Evolutionary conservation across 2,329 filamentous ascomycete species (phyloP), one percentile per base, ranked within the genome.

Genomic region (Pyrenophora teres): DNA sequence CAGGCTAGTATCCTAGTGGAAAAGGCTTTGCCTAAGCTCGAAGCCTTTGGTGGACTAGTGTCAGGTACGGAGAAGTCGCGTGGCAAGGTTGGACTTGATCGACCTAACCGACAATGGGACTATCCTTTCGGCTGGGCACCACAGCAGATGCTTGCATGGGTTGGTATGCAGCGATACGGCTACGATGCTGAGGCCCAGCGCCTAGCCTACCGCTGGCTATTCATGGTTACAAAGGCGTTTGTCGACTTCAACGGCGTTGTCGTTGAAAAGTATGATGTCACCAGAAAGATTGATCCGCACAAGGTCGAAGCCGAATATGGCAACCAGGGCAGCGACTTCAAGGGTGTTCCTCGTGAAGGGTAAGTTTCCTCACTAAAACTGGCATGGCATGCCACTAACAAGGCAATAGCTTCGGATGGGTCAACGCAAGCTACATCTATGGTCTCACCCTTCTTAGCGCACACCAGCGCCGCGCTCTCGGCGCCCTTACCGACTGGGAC

Each of bases 241-340:
- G 92, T 97, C 54, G 93, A 99, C 74, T 97, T 93, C 80, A 97
- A 97, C 70, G 94, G 94, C 33, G 92, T 97, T 7, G 93, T 99
- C 1, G 94, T 97, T 5, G 94, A 99, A 77, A 99, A 99, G 78
- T 99, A 99, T 78, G 90, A 99, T 75, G 94, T 99, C 54, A 97
- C 93, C 16, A 81, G 90, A 50, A 87, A 89, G 4, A 86, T 92
- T 50, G 92, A 96, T 67, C 92, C 94, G 32, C 94, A 97, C 76
- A 87, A 89, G 56, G 94, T 97, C 10, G 91, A 95, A 74, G 94
- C 93, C 52, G 94, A 99, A 76, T 99, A 99, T 70, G 94, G 94
- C 6, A 99, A 99, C 74, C 94, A 99, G 74, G 94, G 94, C 2
- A 80, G 89, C 42, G 90, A 97, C 71, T 97, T 97, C 78, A 96